These are phyloP conservation scores for Penicillium griseofulvum DNA, from an alignment of 2,329 filamentous ascomycete species.

Conservation along the genomic window DNA sequence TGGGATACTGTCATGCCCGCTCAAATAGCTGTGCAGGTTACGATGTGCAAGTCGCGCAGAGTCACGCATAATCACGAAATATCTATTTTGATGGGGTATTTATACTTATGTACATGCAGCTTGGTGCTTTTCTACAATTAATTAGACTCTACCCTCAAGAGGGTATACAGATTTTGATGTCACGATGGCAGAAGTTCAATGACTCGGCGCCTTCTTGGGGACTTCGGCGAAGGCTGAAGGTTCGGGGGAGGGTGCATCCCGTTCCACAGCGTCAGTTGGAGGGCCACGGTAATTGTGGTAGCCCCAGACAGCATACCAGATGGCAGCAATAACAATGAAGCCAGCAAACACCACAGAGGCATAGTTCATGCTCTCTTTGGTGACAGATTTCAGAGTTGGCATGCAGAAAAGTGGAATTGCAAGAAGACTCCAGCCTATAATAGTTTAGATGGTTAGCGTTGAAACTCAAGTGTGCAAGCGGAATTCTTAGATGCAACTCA, in stretches of 20 bases:
- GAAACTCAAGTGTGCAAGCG: neutral
- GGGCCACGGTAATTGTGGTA: conserved; percentile 54
- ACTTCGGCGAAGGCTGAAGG: neutral
- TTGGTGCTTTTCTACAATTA: neutral
- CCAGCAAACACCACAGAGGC: conserved; percentile 71
- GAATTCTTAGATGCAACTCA: conserved; percentile 39
- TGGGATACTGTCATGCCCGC: too few relatives aligned
- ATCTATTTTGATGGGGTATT: neutral
- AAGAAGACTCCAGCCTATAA: conserved; percentile 58
- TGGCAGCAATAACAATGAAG: conserved; percentile 59
- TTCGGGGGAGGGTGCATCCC: conserved; percentile 2
- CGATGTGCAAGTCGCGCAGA: neutral
- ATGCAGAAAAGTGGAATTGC: conserved; percentile 68
- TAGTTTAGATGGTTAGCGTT: conserved; percentile 2
- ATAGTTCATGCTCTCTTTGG: conserved; percentile 65
- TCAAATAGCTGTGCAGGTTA: too few relatives aligned
- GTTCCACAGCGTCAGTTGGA: conserved; percentile 26
- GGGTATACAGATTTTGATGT: neutral
- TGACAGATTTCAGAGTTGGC: conserved; percentile 58
- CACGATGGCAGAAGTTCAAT: neutral
- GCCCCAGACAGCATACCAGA: conserved; percentile 70
- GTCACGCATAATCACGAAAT: neutral
- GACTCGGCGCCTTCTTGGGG: neutral
- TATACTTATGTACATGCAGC: neutral
- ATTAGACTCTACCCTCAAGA: neutral